These are phyloP conservation scores for Planoprotostelium fungivorum DNA, from an alignment of 78 protist genomes.

Conservation along the genomic window DNA sequence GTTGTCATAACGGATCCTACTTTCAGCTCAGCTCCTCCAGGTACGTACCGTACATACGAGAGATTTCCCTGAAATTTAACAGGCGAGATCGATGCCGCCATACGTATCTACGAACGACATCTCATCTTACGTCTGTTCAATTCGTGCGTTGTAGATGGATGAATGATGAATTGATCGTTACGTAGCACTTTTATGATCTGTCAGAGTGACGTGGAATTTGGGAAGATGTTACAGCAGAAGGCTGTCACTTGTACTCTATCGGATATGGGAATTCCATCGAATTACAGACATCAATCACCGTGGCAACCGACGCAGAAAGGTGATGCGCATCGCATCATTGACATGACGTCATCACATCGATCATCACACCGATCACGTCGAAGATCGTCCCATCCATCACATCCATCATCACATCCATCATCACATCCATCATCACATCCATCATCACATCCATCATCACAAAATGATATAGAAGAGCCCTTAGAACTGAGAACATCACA, in stretches of 20 bases:
- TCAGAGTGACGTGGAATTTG: neutral
- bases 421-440: neutral
- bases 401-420: too few relatives aligned
- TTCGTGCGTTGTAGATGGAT: neutral
- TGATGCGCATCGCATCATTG: neutral
- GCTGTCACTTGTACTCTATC: neutral
- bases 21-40: too few relatives aligned
- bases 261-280: neutral
- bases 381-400: neutral
- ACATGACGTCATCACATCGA: neutral
- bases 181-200: neutral
- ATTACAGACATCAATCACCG: neutral
- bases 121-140: neutral
- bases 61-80: neutral
- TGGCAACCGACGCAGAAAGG: neutral
- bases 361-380: neutral
- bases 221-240: neutral
- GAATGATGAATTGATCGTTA: neutral
- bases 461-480: too few relatives aligned
- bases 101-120: neutral
- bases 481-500: neutral
- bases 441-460: neutral
- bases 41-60: too few relatives aligned
- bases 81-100: neutral
- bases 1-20: too few relatives aligned